Conservation (phyloP, 176 grass and related monocot species). For the Leersia perrieri region DNA sequence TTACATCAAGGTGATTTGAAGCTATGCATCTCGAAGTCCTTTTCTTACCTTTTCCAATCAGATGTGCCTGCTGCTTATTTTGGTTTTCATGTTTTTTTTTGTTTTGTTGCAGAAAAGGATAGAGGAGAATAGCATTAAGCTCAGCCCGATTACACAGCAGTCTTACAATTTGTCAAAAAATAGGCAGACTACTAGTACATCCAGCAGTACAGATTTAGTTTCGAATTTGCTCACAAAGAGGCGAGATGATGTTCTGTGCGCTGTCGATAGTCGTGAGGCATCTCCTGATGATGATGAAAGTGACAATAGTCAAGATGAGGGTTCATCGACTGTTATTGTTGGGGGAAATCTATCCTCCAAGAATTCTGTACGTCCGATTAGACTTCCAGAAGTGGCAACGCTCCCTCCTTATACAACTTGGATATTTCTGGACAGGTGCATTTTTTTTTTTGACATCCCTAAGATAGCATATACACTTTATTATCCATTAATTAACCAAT, state of each 20-base stretch:
- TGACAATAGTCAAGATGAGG: conserved; percentile 62
- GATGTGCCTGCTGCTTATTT: not conserved
- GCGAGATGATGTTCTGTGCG: conserved; percentile 60
- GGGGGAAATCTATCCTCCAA: conserved; percentile 57
- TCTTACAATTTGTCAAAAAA: conserved; percentile 54
- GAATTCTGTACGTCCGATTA: conserved; percentile 59
- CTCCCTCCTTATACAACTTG: conserved; percentile 86
- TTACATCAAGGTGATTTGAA: conserved; percentile 72
- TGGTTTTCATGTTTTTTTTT: conserved; percentile 8
- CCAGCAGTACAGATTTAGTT: conserved; percentile 48
- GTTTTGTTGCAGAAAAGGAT: conserved; percentile 65
- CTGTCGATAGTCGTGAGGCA: conserved; percentile 56
- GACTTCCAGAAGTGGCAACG: conserved; percentile 58
- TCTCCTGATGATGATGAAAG: conserved; percentile 53
- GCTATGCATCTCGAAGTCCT: conserved; percentile 4
- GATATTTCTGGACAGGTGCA: conserved; percentile 86
- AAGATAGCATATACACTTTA: not conserved
- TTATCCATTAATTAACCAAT: not conserved
- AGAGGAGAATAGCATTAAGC: conserved; percentile 68
- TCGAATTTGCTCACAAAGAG: conserved; percentile 74
- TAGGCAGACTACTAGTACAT: conserved; percentile 56
- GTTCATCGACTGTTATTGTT: conserved; percentile 52
- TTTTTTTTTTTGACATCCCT: conserved; percentile 27
- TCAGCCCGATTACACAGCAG: conserved; percentile 60
- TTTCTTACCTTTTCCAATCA: not conserved